phyloP scores from a whole-genome alignment of 208 protist genomes.

The Leishmania mexicana region DNA sequence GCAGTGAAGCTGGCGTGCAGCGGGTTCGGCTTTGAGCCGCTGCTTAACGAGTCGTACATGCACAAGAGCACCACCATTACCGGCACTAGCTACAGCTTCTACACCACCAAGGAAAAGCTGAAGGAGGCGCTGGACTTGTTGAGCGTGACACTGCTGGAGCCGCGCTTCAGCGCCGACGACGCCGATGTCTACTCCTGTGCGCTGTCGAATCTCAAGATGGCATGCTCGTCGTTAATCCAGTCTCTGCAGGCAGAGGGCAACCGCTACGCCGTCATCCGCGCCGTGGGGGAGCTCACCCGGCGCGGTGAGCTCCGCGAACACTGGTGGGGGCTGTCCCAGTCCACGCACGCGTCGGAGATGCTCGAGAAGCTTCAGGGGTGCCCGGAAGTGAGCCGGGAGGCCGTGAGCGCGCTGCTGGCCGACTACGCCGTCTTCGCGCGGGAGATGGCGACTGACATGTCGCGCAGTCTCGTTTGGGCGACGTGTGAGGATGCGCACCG shows the following conservation, averaged over 20 bases:
- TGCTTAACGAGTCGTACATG: slow-evolving; percentile 79
- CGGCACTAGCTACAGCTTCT: slow-evolving; percentile 81
- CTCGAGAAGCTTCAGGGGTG: slow-evolving; percentile 72
- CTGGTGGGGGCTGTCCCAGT: slow-evolving; percentile 80
- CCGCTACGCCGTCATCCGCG: slow-evolving; percentile 66
- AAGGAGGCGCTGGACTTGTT: slow-evolving; percentile 78
- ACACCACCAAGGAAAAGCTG: slow-evolving; percentile 87
- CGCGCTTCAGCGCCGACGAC: slow-evolving; percentile 58
- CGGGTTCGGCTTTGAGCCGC: slow-evolving; percentile 74
- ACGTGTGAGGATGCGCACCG: slow-evolving; percentile 77
- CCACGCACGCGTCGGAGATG: slow-evolving; percentile 54
- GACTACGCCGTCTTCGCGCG: slow-evolving; percentile 46
- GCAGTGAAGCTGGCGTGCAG: slow-evolving; percentile 82
- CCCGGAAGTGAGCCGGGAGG: slow-evolving; percentile 31
- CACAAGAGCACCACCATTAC: slow-evolving; percentile 53
- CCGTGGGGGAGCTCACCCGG: slow-evolving; percentile 62
- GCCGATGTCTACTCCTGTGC: slow-evolving; percentile 70
- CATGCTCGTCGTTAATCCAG: slow-evolving; percentile 67
- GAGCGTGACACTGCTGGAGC: slow-evolving; percentile 62
- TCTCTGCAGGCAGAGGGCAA: slow-evolving; percentile 74
- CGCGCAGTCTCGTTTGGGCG: slow-evolving; percentile 72
- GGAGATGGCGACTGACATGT: slow-evolving; percentile 50
- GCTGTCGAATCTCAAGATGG: slow-evolving; percentile 72
- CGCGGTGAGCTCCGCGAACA: slow-evolving; percentile 67
- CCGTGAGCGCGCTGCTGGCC: slow-evolving; percentile 41